Evolutionary conservation across 1,284 basidiomycete species (phyloP), one percentile per base, ranked within the genome.

Genomic region (Ceratobasidium sp.): DNA sequence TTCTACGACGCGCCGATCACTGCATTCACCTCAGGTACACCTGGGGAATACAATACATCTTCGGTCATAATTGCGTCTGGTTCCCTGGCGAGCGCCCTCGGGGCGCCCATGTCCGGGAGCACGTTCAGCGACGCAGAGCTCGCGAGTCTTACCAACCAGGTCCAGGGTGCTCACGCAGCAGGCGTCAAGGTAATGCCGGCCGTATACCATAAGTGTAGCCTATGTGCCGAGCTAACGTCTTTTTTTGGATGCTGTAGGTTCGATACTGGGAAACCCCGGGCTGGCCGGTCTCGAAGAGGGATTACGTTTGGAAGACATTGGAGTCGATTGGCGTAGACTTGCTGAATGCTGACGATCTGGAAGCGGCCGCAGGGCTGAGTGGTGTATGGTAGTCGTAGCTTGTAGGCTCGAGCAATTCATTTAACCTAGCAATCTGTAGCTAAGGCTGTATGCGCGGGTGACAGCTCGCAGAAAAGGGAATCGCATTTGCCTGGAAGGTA

Each of bases 221-320:
- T 35, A 18, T 35, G 33, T 18, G 57, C 57, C 57, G 57, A 60
- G 14, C n/a, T 52, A 12, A 50, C 59, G 60, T 48, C 27, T 44
- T 59, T 38, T 44, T 35, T 30, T 35, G 41, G 41, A 50, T 6
- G 5, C 41, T 35, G 27, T 33, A 74, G 71, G 71, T 74, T 74
- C 71, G 71, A 33, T 74, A 74, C 20, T 74, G 71, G 71, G 71
- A 74, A 44, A 74, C 71, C 8, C 71, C 71, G 41, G 71, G 59
- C 23, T 74, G 71, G 71, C 71, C 71, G 16, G n/a, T 74, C 2
- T 62, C 71, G 27, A 74, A 62, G 35, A 3, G 71, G 23, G 35
- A 74, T 59, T 74, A 74, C 46, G 71, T 74, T 10, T 74, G 71
- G 71, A 74, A 35, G n/a, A 64, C 71, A 48, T 48, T 74, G 57